Evolutionary conservation across 139 green algal species (phyloP).

Genomic region (Ettlia oleoabundans): DNA sequence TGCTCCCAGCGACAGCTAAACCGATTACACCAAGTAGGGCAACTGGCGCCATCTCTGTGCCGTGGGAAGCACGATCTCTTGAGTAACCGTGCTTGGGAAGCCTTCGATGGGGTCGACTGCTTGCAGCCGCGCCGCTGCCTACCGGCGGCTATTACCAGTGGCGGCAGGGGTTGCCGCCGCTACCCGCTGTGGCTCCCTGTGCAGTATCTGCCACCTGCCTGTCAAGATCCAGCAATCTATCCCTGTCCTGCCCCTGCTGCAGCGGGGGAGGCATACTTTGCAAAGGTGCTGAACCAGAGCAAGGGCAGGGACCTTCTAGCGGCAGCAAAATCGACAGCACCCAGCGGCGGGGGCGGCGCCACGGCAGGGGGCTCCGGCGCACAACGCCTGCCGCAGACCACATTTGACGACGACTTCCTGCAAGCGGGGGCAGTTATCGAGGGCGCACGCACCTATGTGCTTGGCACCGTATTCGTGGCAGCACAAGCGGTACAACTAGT

Average conservation of each 20-base stretch:
- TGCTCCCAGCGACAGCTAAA: background rate
- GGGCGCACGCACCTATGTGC: conserved; percentile 5
- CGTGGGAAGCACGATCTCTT: no score
- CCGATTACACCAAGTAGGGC: background rate
- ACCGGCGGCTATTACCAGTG: no score
- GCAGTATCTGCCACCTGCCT: background rate
- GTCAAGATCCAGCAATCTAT: background rate
- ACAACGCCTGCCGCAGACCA: conserved; percentile 19
- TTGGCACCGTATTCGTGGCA: background rate
- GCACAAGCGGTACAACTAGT: conserved; percentile 35
- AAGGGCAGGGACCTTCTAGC: conserved; percentile 22
- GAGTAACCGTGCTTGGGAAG: no score
- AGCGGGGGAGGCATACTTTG: conserved; percentile 34
- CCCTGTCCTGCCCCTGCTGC: background rate
- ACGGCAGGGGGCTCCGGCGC: background rate
- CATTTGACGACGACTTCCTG: conserved; percentile 26
- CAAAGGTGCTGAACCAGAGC: conserved; percentile 28
- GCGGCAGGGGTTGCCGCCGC: no score
- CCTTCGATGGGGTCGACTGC: no score
- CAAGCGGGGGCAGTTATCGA: conserved; percentile 9
- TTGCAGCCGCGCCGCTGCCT: no score
- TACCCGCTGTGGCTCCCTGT: no score
- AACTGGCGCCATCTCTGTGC: no score
- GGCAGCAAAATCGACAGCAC: background rate
- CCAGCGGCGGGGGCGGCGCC: background rate